These are phyloP conservation scores for Rhizophagus clarus DNA, from an alignment of 192 early-diverging fungal species.

Conservation along the genomic window DNA sequence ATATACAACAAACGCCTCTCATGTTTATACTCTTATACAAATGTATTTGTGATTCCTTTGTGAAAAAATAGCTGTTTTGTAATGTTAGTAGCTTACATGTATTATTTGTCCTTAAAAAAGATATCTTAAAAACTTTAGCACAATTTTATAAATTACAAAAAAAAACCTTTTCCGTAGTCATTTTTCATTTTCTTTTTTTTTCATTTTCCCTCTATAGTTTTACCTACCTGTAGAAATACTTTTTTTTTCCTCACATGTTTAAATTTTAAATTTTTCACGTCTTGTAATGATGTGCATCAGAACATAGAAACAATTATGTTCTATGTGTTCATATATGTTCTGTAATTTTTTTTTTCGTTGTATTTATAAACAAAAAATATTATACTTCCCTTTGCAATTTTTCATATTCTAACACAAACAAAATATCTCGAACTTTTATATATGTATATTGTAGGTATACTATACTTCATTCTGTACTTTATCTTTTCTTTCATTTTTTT, in stretches of 20 bases:
- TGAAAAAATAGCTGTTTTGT: background rate
- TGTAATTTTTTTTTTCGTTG: too few species aligned
- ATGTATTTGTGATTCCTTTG: background rate
- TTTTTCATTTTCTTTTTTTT: background rate
- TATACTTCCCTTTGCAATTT: too few species aligned
- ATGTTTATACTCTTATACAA: background rate
- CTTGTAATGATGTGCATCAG: too few species aligned
- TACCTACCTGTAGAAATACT: background rate
- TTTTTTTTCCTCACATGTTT: background rate
- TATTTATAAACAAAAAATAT: too few species aligned
- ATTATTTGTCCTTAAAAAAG: background rate
- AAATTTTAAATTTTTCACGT: too few species aligned
- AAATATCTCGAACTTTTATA: too few species aligned
- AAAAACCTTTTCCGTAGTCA: background rate
- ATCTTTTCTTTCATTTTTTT: too few species aligned
- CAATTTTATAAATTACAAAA: background rate
- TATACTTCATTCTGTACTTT: too few species aligned
- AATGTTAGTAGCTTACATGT: background rate
- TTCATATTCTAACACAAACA: too few species aligned
- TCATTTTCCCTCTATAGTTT: background rate
- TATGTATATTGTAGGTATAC: too few species aligned
- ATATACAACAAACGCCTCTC: background rate
- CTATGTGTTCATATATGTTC: too few species aligned
- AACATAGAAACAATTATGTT: too few species aligned
- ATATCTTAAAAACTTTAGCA: background rate